Evolutionary conservation across 2,329 filamentous ascomycete species (phyloP).

Genomic region (Paracorniculantispora psalliotae): DNA sequence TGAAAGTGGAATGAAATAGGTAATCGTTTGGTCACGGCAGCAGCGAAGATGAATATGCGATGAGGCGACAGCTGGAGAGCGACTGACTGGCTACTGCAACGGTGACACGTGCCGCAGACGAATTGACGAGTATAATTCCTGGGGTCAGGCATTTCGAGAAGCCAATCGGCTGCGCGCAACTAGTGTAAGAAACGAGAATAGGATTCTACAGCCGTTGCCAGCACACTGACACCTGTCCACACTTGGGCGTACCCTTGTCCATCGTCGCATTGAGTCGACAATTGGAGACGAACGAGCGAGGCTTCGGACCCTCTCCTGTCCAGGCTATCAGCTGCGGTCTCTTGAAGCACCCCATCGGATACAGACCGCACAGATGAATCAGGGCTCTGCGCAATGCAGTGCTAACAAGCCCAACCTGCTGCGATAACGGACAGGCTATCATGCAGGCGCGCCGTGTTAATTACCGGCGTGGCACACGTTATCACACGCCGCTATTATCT

Average conservation of each 20-base stretch:
- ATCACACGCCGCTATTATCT: neutral
- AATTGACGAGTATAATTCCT: neutral
- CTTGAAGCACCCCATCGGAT: neutral
- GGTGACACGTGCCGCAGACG: neutral
- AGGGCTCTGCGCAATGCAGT: neutral
- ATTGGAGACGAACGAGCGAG: neutral
- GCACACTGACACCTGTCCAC: neutral
- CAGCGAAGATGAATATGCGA: neutral
- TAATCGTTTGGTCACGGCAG: neutral
- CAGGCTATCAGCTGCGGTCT: neutral
- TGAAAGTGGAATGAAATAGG: too few species aligned
- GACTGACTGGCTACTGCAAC: neutral
- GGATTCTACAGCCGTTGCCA: neutral
- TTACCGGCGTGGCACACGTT: constrained; percentile 2
- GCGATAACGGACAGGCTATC: neutral
- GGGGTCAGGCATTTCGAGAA: neutral
- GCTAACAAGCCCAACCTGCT: neutral
- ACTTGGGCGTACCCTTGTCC: neutral
- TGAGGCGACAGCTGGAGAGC: neutral
- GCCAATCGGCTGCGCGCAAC: neutral
- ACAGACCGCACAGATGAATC: neutral
- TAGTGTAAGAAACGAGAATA: neutral
- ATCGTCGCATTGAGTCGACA: neutral
- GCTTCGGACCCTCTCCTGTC: neutral
- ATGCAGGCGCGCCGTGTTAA: neutral